These are phyloP conservation scores for Tagetes patula DNA, from an alignment of 129 eudicot species.

Conservation along the genomic window DNA sequence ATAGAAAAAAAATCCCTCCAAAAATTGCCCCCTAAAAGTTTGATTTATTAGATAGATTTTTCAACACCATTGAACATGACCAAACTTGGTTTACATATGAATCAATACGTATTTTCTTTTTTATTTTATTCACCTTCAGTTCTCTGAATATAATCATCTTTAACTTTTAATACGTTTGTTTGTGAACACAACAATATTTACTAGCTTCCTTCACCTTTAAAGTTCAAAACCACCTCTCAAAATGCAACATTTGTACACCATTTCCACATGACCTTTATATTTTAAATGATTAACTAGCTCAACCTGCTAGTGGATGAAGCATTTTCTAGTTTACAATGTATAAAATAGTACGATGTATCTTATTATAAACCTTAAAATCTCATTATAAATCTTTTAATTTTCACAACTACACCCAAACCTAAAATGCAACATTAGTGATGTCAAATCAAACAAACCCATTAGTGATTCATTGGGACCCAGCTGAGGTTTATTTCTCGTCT, in stretches of 20 bases:
- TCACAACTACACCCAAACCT: neutral
- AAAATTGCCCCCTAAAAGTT: no score
- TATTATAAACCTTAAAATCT: constrained; percentile 19
- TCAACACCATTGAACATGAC: no score
- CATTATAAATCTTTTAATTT: constrained; percentile 1
- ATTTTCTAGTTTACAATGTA: constrained; percentile 15
- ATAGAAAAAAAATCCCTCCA: no score
- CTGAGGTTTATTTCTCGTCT: neutral
- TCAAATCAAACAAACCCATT: constrained; percentile 11
- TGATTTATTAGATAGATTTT: no score
- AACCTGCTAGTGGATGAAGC: constrained; percentile 33
- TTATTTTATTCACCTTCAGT: neutral
- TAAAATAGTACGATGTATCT: constrained; percentile 30
- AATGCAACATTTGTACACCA: constrained; percentile 15
- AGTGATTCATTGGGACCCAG: constrained; percentile 8
- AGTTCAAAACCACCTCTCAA: constrained; percentile 9
- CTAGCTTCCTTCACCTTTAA: neutral
- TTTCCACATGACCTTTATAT: constrained; percentile 2
- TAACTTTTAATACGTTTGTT: constrained; percentile 2
- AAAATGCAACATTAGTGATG: constrained; percentile 18
- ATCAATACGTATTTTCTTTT: neutral
- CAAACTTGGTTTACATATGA: neutral
- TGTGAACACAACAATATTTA: constrained; percentile 11
- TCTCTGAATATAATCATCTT: neutral
- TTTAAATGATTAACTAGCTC: neutral